phyloP scores from a whole-genome alignment of 441 rosid genomes.

The Adansonia madagascariensis region DNA sequence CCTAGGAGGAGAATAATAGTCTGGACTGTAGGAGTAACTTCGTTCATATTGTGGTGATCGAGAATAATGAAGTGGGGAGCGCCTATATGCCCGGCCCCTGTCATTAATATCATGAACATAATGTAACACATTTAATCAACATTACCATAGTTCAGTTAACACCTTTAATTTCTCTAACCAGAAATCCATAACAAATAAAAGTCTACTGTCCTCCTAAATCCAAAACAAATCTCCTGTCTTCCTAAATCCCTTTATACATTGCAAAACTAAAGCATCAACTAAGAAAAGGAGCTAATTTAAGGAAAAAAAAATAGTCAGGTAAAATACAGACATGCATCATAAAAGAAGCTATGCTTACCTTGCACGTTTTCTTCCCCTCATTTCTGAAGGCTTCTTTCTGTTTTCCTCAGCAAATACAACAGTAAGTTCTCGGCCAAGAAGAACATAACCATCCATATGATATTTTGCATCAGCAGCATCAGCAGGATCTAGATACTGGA shows the following conservation, averaged over 20 bases:
- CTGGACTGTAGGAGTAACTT: conserved; percentile 56
- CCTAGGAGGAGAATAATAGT: conserved; percentile 57
- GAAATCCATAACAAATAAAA: not conserved
- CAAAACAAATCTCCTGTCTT: not conserved
- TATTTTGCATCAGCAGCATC: conserved; percentile 77
- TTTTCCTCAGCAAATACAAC: conserved; percentile 74
- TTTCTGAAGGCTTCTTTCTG: conserved; percentile 71
- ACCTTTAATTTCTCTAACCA: not conserved
- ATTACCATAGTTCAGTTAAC: not conserved
- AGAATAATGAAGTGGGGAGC: conserved; percentile 46
- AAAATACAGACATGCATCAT: not conserved
- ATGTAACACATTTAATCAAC: not conserved
- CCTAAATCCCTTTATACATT: not conserved
- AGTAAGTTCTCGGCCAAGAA: conserved; percentile 62
- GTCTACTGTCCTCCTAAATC: not conserved
- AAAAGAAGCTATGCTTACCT: conserved; percentile 43
- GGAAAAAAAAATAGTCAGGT: not conserved
- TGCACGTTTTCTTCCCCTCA: conserved; percentile 67
- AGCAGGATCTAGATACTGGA: conserved; percentile 60
- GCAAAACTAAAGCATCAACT: not conserved
- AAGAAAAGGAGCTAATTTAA: not conserved
- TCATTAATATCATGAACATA: not conserved
- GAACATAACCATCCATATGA: conserved; percentile 65
- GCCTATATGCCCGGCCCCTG: conserved; percentile 18
- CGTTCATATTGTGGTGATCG: conserved; percentile 50